phyloP scores from a whole-genome alignment of 2,329 filamentous ascomycete genomes.

The Penicillium sp. region DNA sequence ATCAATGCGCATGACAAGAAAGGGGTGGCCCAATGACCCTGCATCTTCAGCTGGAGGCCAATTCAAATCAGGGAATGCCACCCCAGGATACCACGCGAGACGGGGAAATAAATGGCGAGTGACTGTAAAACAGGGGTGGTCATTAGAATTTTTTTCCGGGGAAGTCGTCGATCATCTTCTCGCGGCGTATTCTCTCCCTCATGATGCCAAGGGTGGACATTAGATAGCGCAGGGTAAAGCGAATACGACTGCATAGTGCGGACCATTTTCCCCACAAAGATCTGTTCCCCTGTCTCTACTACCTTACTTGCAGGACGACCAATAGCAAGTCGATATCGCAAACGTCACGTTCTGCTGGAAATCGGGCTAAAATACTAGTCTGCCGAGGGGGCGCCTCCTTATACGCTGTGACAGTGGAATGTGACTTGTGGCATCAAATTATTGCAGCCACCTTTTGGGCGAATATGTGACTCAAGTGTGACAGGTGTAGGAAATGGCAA shows the following conservation, averaged over 20 bases:
- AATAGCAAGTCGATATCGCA: conserved; percentile 8
- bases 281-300: conserved; percentile 12
- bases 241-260: conserved; percentile 12
- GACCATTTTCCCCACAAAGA: conserved; percentile 19
- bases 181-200: conserved; percentile 17
- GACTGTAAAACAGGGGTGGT: conserved; percentile 9
- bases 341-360: conserved; percentile 7
- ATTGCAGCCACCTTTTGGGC: conserved; percentile 16
- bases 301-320: conserved; percentile 6
- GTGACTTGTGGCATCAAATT: conserved; percentile 21
- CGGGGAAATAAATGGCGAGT: conserved; percentile 19
- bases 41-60: conserved; percentile 2
- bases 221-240: background rate
- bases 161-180: conserved; percentile 7
- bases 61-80: conserved; percentile 13
- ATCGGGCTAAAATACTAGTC: conserved; percentile 8
- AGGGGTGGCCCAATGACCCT: conserved; percentile 2
- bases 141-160: conserved; percentile 4
- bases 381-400: conserved; percentile 2
- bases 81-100: conserved; percentile 20
- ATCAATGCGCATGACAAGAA: conserved; percentile 15
- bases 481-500: background rate
- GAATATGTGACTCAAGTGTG: conserved; percentile 20
- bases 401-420: conserved; percentile 21
- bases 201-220: conserved; percentile 18